Evolutionary conservation across 371 early-diverging fungal species (phyloP), one percentile per base, ranked within the genome.

Genomic region (Mucor irregularis): DNA sequence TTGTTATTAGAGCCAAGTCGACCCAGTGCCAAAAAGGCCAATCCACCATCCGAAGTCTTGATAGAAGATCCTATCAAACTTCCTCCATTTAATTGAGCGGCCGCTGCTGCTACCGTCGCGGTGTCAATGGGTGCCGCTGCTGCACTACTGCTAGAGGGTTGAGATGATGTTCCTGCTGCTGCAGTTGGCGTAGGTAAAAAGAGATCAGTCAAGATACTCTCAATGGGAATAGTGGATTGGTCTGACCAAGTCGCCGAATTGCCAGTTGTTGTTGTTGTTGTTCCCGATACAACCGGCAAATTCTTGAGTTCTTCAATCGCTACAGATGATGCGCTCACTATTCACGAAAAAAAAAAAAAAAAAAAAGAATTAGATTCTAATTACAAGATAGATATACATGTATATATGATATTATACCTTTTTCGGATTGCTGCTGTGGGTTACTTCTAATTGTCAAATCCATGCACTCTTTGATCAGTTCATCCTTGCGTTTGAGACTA

Each of bases 401-500:
- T n/a, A n/a, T n/a, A n/a, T n/a, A n/a, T n/a, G n/a, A n/a, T n/a
- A 8, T 42, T 42, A 8, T 16, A 42, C 22, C 22, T 42, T 5
- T 42, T 17, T 17, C 22, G n/a, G 30, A 9, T 43, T 24, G 34
- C 25, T 43, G 44, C 9, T 29, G 39, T 31, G 42, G 43, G 22
- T 37, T 17, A 11, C n/a, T 49, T 21, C 24, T 24, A 3, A 14
- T 24, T 8, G 24, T 42, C 16, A 85, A 71, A 49, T 85, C 66
- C 24, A 90, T 68, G 46, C 89, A 74, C 44, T 82, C 73, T 21
- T 81, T 74, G 42, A 89, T 69, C 8, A 89, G 58, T 49, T 80
- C 73, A 68, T 89, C 88, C 58, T 88, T 89, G 26, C 78, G 73
- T 45, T 66, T 71, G 74, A 89, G 76, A 46, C 61, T 82, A 55